These are phyloP conservation scores for Colletotrichum sp. DNA, from an alignment of 2,329 filamentous ascomycete genomes.

Conservation along the genomic window DNA sequence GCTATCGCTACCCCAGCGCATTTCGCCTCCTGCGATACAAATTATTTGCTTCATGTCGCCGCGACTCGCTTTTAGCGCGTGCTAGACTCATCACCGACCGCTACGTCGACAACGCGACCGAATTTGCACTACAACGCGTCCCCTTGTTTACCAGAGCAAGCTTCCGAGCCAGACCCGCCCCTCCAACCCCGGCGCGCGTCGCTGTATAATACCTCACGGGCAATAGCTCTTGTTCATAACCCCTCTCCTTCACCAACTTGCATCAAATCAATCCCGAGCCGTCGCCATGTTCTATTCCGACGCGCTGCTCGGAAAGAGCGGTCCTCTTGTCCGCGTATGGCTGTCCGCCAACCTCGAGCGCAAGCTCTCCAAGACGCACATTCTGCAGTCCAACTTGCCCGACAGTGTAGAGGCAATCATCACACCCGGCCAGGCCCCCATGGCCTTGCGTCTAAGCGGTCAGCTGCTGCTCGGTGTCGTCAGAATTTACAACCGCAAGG, in stretches of 20 bases:
- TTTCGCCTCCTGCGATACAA: constrained; percentile 13
- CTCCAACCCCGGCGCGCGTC: constrained; percentile 18
- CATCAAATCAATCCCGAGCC: constrained; percentile 1
- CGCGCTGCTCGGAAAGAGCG: constrained; percentile 93
- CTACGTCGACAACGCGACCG: constrained; percentile 18
- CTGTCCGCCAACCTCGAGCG: constrained; percentile 97
- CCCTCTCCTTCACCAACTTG: not conserved
- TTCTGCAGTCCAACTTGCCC: constrained; percentile 91
- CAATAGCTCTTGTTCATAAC: constrained; percentile 7
- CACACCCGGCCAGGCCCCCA: constrained; percentile 88
- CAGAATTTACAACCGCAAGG: constrained; percentile 96
- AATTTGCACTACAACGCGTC: constrained; percentile 25
- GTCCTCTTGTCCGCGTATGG: constrained; percentile 97
- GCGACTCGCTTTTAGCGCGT: constrained; percentile 11
- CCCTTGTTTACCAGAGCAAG: constrained; percentile 26
- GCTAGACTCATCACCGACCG: constrained; percentile 10
- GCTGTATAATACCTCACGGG: constrained; percentile 8
- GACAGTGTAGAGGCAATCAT: constrained; percentile 96
- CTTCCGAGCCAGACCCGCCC: constrained; percentile 1
- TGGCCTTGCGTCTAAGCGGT: constrained; percentile 91
- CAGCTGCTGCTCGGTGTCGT: constrained; percentile 95
- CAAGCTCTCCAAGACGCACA: constrained; percentile 96
- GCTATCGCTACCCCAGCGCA: constrained; percentile 16
- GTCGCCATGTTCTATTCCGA: constrained; percentile 94
- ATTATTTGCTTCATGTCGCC: constrained; percentile 20